Evolutionary conservation across 1,284 basidiomycete species (phyloP).

Genomic region (Ustilago vetiveriae): DNA sequence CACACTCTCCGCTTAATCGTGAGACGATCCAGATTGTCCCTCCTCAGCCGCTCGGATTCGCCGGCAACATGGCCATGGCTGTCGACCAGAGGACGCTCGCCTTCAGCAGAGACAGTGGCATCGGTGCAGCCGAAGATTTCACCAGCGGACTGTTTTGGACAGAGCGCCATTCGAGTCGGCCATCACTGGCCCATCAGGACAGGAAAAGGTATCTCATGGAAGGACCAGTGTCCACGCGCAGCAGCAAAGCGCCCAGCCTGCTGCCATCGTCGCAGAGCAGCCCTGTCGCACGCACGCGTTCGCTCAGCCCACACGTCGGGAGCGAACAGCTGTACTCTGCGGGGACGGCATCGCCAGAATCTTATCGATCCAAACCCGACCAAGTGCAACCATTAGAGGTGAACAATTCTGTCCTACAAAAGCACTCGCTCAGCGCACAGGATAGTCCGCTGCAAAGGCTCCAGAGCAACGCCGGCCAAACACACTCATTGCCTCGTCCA

Average conservation of each 20-base stretch:
- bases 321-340: background rate
- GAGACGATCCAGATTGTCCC: slow-evolving; percentile 59
- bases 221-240: slow-evolving; percentile 26
- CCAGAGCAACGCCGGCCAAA: slow-evolving; percentile 21
- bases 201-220: slow-evolving; percentile 26
- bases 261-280: slow-evolving; percentile 16
- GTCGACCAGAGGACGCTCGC: slow-evolving; percentile 57
- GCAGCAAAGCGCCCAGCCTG: slow-evolving; percentile 22
- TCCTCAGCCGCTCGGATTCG: slow-evolving; percentile 60
- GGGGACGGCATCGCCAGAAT: slow-evolving; percentile 1
- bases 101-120: slow-evolving; percentile 50
- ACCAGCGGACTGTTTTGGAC: slow-evolving; percentile 48
- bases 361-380: slow-evolving; percentile 1
- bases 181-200: slow-evolving; percentile 18
- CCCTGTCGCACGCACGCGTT: background rate
- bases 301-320: background rate
- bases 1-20: slow-evolving; percentile 55
- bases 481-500: slow-evolving; percentile 4
- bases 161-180: slow-evolving; percentile 5
- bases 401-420: slow-evolving; percentile 6
- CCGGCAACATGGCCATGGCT: slow-evolving; percentile 51
- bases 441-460: slow-evolving; percentile 40
- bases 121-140: slow-evolving; percentile 53
- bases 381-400: too few relatives aligned
- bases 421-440: slow-evolving; percentile 20